Conservation (phyloP, 768 basidiomycete genomes). For the Lactarius psammicola region DNA sequence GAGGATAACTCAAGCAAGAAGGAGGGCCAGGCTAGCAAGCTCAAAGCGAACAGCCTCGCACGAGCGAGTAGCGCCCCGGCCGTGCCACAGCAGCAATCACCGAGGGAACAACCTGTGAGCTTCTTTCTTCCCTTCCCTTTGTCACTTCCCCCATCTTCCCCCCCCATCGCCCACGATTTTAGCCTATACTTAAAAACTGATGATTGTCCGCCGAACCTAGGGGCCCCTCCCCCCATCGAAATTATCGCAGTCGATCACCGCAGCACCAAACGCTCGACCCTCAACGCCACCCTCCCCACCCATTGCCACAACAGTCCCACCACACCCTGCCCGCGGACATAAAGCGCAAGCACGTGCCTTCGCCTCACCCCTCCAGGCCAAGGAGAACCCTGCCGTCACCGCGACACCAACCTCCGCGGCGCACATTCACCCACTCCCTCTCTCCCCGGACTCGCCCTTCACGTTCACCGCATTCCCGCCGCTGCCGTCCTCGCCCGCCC, state of each 20-base stretch:
- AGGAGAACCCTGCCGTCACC: conserved; percentile 18
- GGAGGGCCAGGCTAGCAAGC: conserved; percentile 33
- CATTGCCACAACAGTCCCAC: conserved; percentile 23
- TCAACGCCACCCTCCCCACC: conserved; percentile 36
- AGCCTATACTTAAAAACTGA: background rate
- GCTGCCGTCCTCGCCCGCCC: conserved; percentile 29
- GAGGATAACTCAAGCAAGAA: conserved; percentile 53
- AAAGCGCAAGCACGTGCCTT: conserved; percentile 25
- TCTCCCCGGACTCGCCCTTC: conserved; percentile 20
- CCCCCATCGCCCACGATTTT: background rate
- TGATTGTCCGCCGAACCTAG: conserved; percentile 32
- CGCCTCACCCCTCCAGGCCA: conserved; percentile 21
- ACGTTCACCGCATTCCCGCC: conserved; percentile 36
- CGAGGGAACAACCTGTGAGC: conserved; percentile 28
- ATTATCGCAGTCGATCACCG: conserved; percentile 27
- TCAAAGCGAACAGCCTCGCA: conserved; percentile 30
- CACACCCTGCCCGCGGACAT: conserved; percentile 25
- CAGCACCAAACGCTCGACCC: conserved; percentile 23
- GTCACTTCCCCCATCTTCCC: background rate
- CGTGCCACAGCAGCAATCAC: conserved; percentile 23
- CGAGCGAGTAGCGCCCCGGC: conserved; percentile 28
- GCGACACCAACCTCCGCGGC: background rate
- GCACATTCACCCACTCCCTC: conserved; percentile 23
- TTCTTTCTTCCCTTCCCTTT: conserved; percentile 24
- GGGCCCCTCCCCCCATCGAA: conserved; percentile 39